These are phyloP conservation scores for Usnea hakonensis DNA, from an alignment of 495 filamentous ascomycete species.

Conservation along the genomic window DNA sequence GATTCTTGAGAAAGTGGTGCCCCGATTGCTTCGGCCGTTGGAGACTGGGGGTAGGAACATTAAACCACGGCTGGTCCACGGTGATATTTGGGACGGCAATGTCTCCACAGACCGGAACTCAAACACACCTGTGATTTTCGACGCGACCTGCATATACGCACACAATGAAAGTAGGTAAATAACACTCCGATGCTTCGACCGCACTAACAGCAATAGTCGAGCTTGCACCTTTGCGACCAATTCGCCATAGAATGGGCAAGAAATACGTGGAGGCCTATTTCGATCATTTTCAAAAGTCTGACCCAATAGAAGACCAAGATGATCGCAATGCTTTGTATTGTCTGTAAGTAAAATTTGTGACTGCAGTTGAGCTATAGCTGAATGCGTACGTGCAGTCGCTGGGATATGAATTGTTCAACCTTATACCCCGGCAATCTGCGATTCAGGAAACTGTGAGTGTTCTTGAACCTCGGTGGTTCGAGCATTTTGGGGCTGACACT, in stretches of 20 bases:
- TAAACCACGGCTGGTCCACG: slow-evolving; percentile 39
- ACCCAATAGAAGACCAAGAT: slow-evolving; percentile 26
- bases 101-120: slow-evolving; percentile 28
- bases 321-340: slow-evolving; percentile 29
- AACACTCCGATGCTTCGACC: neutral
- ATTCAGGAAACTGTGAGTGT: slow-evolving; percentile 19
- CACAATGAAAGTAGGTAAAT: slow-evolving; percentile 38
- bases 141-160: slow-evolving; percentile 40
- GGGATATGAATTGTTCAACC: slow-evolving; percentile 15
- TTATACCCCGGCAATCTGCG: slow-evolving; percentile 21
- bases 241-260: slow-evolving; percentile 24
- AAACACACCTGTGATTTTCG: slow-evolving; percentile 35
- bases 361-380: neutral
- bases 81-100: slow-evolving; percentile 45
- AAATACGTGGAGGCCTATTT: slow-evolving; percentile 26
- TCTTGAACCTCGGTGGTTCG: neutral
- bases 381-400: slow-evolving; percentile 2
- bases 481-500: neutral
- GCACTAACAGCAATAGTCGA: slow-evolving; percentile 20
- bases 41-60: slow-evolving; percentile 34
- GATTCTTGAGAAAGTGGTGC: slow-evolving; percentile 33
- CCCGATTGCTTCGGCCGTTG: slow-evolving; percentile 33
- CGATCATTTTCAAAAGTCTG: slow-evolving; percentile 26
- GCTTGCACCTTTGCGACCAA: slow-evolving; percentile 14
- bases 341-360: slow-evolving; percentile 18